Conservation (phyloP, 306 rosid species). For the Comarum palustre region DNA sequence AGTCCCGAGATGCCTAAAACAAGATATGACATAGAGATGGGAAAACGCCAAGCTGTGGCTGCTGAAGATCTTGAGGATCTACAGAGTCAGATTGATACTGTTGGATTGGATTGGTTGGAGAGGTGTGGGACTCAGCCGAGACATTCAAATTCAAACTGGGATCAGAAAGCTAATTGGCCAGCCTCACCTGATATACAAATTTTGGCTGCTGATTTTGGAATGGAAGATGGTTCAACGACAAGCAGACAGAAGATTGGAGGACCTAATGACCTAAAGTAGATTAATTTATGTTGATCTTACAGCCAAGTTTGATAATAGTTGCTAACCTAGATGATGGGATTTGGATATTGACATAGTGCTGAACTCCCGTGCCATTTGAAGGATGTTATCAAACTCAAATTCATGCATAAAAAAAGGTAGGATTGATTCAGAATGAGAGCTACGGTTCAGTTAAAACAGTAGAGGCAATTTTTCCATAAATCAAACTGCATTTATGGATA, state of each 20-base stretch:
- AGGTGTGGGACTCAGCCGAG: conserved; percentile 37
- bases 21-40: conserved; percentile 34
- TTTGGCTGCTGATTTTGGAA: conserved; percentile 34
- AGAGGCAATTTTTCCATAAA: neutral
- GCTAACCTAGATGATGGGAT: conserved; percentile 17
- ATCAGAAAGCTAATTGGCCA: conserved; percentile 35
- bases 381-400: neutral
- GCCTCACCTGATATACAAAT: conserved; percentile 39
- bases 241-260: conserved; percentile 31
- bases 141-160: conserved; percentile 25
- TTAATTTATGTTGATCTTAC: conserved; percentile 6
- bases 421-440: conserved; percentile 2
- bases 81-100: conserved; percentile 40
- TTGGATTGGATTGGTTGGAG: conserved; percentile 37
- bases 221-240: conserved; percentile 26
- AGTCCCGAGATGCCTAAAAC: conserved; percentile 33
- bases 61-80: conserved; percentile 45
- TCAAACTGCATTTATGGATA: conserved; percentile 21
- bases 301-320: conserved; percentile 17
- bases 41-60: conserved; percentile 38
- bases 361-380: conserved; percentile 12
- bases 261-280: conserved; percentile 6
- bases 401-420: neutral
- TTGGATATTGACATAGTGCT: conserved; percentile 17
- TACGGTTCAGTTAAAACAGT: conserved; percentile 4